Evolutionary conservation across 495 filamentous ascomycete species (phyloP), one percentile per base, ranked within the genome.

Genomic region (Lasiosphaeriaceae sp.): DNA sequence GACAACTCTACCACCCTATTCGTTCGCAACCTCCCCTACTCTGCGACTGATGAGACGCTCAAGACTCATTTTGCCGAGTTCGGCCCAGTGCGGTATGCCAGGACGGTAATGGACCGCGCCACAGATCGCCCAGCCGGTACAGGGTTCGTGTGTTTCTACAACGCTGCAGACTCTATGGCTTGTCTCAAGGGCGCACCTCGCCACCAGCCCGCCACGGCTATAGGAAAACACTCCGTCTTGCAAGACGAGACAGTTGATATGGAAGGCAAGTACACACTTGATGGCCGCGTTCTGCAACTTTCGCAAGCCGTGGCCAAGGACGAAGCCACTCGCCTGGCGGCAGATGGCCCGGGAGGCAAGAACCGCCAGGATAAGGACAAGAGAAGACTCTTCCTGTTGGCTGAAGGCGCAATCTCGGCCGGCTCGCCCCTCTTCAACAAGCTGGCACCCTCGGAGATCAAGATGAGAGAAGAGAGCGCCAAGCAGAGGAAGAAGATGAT

Each of bases 1-100:
- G 84, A 82, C 63, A 87, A 86, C 59, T 80, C 78, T 3, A 82
- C 82, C 11, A 96, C 92, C 0, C 72, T 97, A 39, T 99, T 99
- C 76, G 82, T 97, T 62, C 90, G 94, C 56, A 99, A 99, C 66
- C 77, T 99, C 21, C 92, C 94, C 1, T 99, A 95, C 70, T 87
- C 88, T 14, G 83, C 81, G 31, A 85, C 86, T 22, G 91, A 99
- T 64, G 84, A 90, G 52, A 73, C 80, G 20, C 81, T 99, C 19
- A 85, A 89, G 59, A 81, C 86, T 26, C 91, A 96, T 64, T 99
- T 99, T 64, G 69, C 74, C 11, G 77, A 84, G 60, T 99, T 99
- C 61, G 94, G 94, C 41, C 77, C 79, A 1, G 74, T 97, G 49
- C 81, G 90, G 21, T 99, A 97, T 68, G 92, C 92, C 20, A 80